Evolutionary conservation across 129 eudicot species (phyloP), one percentile per base, ranked within the genome.

Genomic region (Saposhnikovia divaricata): DNA sequence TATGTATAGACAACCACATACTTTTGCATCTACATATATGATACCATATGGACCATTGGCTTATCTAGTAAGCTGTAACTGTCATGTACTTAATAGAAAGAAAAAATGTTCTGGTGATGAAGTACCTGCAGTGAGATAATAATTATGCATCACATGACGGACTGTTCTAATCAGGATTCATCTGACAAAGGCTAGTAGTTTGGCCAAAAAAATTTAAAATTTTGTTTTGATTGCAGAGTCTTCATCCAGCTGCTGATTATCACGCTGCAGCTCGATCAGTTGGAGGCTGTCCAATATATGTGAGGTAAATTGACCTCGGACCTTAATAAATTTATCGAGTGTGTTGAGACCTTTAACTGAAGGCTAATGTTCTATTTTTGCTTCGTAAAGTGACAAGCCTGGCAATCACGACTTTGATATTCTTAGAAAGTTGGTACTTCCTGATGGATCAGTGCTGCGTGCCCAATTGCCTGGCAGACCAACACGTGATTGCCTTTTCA

Each of bases 401-500:
- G 97, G 97, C 15, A 80, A 95, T 84, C 98, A 95, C 90, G 87
- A 95, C 90, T 95, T 95, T 45, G 87, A 90, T 78, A 86, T 94
- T 63, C 71, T 92, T 83, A 94, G 80, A 88, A 94, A 90, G 83
- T 79, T 94, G 84, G 94, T 95, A 38, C 93, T 95, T 46, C 98
- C 98, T 13, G 97, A 95, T 74, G 98, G 98, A 47, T 95, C 98
- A 71, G 91, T 95, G 25, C 94, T 95, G 42, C 96, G 98, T 50
- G 94, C 98, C 47, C 87, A 83, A 82, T 81, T 92, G 74, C 96
- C 97, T 18, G 97, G 97, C 57, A 85, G 98, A 43, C 98, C 98
- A 0, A 95, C 98, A 44, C 79, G 82, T 3, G 98, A 95, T 78
- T 95, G 97, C 82, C 96, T 95, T 61, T 92, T 94, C 80, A 84